Conservation (phyloP, 805 yeast species). For the Jamesozyma piceae region DNA sequence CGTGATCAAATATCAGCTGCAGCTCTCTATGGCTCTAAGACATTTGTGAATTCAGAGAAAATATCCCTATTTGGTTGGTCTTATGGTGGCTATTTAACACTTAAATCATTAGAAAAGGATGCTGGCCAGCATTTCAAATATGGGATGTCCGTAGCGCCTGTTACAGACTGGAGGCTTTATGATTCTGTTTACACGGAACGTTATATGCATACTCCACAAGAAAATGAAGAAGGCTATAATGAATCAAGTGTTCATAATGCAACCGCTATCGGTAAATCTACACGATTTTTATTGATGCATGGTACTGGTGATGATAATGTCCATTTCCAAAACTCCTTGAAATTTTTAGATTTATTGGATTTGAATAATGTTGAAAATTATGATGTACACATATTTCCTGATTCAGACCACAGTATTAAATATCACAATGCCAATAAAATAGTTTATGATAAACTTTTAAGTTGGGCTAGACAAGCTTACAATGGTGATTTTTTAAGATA, state of each 20-base stretch:
- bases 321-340: conserved; percentile 81
- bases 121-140: conserved; percentile 64
- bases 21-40: conserved; percentile 48
- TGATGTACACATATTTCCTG: conserved; percentile 73
- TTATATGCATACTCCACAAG: conserved; percentile 77
- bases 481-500: conserved; percentile 26
- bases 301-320: conserved; percentile 98
- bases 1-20: conserved; percentile 84
- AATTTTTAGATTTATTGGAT: conserved; percentile 67
- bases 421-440: conserved; percentile 66
- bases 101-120: conserved; percentile 81
- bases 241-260: conserved; percentile 48
- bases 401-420: conserved; percentile 63
- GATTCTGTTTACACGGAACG: conserved; percentile 93
- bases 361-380: conserved; percentile 71
- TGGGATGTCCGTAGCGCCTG: conserved; percentile 97
- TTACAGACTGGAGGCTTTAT: conserved; percentile 85
- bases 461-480: conserved; percentile 59
- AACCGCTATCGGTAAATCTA: conserved; percentile 43
- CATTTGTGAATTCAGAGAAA: conserved; percentile 56
- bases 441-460: conserved; percentile 55
- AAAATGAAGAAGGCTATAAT: conserved; percentile 55
- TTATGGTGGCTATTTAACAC: conserved; percentile 89
- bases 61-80: conserved; percentile 98
- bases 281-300: conserved; percentile 80